A percentile compares a stretch with the other conserved stretches of the same genome.
Conservation (phyloP, 305 asterid species). For the Nicotiana rustica region DNA sequence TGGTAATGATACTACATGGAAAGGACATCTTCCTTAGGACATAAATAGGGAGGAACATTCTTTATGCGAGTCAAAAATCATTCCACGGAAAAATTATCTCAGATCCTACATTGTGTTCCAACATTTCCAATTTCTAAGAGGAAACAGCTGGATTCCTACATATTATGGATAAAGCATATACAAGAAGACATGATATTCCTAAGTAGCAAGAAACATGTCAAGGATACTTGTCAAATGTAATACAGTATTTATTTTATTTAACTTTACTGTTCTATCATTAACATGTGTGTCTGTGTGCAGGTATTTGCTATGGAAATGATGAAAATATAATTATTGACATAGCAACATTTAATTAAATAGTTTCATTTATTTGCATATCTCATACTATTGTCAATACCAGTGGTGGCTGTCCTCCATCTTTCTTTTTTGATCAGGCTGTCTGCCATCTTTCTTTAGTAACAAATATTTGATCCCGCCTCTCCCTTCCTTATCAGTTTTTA, state of each 20-base stretch:
- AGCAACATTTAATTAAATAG: not conserved
- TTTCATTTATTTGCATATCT: not conserved
- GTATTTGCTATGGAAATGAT: not conserved
- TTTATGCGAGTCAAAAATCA: not conserved
- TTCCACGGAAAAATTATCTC: not conserved
- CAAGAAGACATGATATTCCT: not conserved
- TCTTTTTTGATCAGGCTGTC: not conserved
- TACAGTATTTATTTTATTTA: not conserved
- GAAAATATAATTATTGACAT: not conserved
- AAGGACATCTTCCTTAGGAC: not conserved
- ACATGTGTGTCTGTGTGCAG: not conserved
- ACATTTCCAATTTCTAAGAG: not conserved
- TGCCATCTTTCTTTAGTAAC: not conserved
- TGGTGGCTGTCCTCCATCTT: not conserved
- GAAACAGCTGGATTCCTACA: not conserved
- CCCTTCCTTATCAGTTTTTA: not conserved
- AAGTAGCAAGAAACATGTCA: constrained; percentile 1
- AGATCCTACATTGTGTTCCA: not conserved
- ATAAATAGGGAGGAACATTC: not conserved
- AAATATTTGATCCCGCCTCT: not conserved
- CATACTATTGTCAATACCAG: not conserved
- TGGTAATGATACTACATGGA: not conserved
- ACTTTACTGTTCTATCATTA: not conserved
- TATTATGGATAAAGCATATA: constrained; percentile 1
- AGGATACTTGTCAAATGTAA: not conserved